Evolutionary conservation across 2,329 filamentous ascomycete genomes (phyloP), one percentile per base, ranked within the genome.

Genomic region (Fusarium secorum): DNA sequence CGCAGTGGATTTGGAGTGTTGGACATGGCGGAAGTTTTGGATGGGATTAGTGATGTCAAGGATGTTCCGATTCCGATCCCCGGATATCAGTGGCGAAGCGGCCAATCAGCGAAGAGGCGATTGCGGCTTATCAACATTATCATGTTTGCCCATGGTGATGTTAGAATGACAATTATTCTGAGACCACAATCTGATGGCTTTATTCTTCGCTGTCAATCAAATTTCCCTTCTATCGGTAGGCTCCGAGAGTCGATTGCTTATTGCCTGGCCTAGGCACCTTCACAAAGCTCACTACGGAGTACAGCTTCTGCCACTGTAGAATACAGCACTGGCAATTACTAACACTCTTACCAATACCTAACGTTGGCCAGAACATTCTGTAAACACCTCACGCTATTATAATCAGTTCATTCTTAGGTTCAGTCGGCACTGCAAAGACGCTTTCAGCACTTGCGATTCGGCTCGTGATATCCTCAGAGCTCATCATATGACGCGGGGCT

Each of bases 1-100:
- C 57, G 33, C 51, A 59, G 58, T 32, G 51, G 39, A 28, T 49
- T 49, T 49, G n/a, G 44, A 58, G 44, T 59, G 64, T 61, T 66
- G 49, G 28, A 48, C 56, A 67, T 68, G 64, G 56, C 24, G 45
- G 64, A 67, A 67, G 64, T 67, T 68, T 67, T 68, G 66, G 62
- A 62, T 60, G 59, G 63, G 60, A 63, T 71, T 68, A 63, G 73
- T 76, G 68, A 76, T 76, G 74, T 70, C 74, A 76, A 74, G 69
- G 64, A 70, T 70, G 58, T 62, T 73, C 62, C 69, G 69, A 56
- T 46, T 67, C 63, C 72, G 58, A 53, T 68, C 54, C 60, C 60
- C 69, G 69, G 49, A 46, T 52, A 58, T 51, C 24, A 53, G 73
- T 71, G 70, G 74, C 73, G 53, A 53, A 28, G 9, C 38, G 53